These are phyloP conservation scores for Colletotrichum melonis DNA, from an alignment of 2,329 filamentous ascomycete species.

Conservation along the genomic window DNA sequence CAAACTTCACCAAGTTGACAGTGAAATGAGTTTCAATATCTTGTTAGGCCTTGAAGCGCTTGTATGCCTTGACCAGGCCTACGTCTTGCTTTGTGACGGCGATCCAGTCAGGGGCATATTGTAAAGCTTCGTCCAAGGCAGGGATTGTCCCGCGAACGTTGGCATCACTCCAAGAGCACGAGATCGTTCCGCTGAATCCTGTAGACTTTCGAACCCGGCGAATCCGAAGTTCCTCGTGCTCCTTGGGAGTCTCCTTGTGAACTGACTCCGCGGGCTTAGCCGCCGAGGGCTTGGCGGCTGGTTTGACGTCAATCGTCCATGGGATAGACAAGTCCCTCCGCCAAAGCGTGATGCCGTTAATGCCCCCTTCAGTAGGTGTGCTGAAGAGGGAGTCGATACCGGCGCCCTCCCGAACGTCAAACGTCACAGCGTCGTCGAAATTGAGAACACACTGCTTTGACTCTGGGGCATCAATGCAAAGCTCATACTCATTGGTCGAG, in stretches of 20 bases:
- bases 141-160: slow-evolving; percentile 80
- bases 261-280: no score
- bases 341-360: slow-evolving; percentile 81
- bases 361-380: slow-evolving; percentile 69
- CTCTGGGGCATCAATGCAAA: slow-evolving; percentile 78
- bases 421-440: slow-evolving; percentile 68
- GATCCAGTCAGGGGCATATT: slow-evolving; percentile 84
- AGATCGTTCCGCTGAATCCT: slow-evolving; percentile 71
- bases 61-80: slow-evolving; percentile 23
- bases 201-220: slow-evolving; percentile 42
- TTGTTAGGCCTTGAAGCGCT: slow-evolving; percentile 4
- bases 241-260: no score
- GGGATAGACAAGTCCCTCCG: slow-evolving; percentile 80
- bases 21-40: not conserved
- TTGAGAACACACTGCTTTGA: slow-evolving; percentile 82
- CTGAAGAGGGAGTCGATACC: slow-evolving; percentile 74
- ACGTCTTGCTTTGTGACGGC: slow-evolving; percentile 72
- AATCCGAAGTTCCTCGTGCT: slow-evolving; percentile 41
- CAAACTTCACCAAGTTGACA: not conserved
- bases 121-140: slow-evolving; percentile 81
- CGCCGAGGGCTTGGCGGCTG: not conserved
- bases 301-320: slow-evolving; percentile 82
- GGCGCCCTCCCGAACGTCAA: slow-evolving; percentile 71
- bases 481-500: slow-evolving; percentile 61
- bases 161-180: slow-evolving; percentile 90